Evolutionary conservation across 441 rosid genomes (phyloP).

Genomic region (Brassica balearica): DNA sequence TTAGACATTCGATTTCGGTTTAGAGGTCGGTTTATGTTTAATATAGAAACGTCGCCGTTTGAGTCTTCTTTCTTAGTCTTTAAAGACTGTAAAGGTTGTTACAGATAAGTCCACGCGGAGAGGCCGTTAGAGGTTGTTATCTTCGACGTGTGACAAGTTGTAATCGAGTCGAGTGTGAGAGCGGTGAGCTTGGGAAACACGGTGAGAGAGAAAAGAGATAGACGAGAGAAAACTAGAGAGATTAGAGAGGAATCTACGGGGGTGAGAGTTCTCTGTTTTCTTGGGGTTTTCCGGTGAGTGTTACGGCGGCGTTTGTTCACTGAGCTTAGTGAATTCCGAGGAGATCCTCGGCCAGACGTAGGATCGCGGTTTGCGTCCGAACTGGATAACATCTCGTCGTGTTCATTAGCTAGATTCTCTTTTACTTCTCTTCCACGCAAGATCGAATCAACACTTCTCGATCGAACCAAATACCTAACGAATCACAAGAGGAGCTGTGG

Average conservation of each 20-base stretch:
- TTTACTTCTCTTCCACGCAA: too few relatives aligned
- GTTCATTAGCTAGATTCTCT: neutral
- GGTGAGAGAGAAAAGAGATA: neutral
- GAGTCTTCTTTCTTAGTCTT: neutral
- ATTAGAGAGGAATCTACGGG: neutral
- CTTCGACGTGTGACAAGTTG: neutral
- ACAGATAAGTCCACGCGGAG: neutral
- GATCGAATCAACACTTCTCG: too few relatives aligned
- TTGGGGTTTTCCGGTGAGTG: neutral
- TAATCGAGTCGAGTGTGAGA: neutral
- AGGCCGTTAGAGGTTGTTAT: neutral
- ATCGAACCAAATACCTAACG: too few relatives aligned
- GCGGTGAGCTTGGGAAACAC: neutral
- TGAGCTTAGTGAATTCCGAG: neutral
- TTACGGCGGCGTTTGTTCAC: neutral
- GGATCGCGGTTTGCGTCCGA: neutral
- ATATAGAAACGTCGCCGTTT: neutral
- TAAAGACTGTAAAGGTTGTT: neutral
- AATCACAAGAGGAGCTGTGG: conserved; percentile 45
- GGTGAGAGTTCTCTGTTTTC: neutral
- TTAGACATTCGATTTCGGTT: neutral
- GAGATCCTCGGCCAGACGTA: neutral
- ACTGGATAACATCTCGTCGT: neutral
- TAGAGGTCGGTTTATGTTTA: neutral
- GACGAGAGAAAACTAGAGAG: neutral